Evolutionary conservation across 2,329 filamentous ascomycete species (phyloP).

Genomic region (Cladorrhinum sp.): DNA sequence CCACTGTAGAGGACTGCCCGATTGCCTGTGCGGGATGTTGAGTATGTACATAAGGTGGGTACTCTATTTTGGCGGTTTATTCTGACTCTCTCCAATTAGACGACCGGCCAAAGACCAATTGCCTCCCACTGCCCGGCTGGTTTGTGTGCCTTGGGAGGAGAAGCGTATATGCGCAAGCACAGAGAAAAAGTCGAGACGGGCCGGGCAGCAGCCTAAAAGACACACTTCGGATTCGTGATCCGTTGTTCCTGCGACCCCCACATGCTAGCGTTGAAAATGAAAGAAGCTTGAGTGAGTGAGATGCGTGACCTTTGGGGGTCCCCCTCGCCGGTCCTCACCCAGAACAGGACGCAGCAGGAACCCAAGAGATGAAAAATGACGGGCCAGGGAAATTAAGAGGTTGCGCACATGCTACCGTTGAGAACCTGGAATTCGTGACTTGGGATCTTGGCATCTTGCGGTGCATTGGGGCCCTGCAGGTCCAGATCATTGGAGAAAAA

Average conservation of each 20-base stretch:
- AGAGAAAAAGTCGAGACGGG: background rate
- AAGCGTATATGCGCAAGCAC: background rate
- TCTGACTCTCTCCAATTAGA: background rate
- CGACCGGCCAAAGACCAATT: background rate
- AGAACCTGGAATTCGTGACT: background rate
- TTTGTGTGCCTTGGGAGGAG: background rate
- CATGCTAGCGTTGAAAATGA: background rate
- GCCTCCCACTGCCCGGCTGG: background rate
- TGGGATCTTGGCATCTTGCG: background rate
- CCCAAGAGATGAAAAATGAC: background rate
- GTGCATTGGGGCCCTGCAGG: background rate
- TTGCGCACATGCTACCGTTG: background rate
- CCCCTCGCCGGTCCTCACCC: background rate
- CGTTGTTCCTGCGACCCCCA: constrained; percentile 5
- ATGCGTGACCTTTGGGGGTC: background rate
- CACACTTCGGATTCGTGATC: constrained; percentile 5
- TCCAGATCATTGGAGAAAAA: background rate
- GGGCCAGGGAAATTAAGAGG: background rate
- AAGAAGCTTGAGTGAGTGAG: background rate
- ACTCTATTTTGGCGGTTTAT: background rate
- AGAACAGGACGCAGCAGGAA: background rate
- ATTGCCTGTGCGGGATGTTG: background rate
- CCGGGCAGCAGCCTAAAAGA: constrained; percentile 1
- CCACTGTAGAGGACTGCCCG: background rate
- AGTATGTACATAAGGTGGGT: too few species aligned